Base-by-base conservation (phyloP, 1,284 basidiomycete species). In the Rhizoctonia solani region DNA sequence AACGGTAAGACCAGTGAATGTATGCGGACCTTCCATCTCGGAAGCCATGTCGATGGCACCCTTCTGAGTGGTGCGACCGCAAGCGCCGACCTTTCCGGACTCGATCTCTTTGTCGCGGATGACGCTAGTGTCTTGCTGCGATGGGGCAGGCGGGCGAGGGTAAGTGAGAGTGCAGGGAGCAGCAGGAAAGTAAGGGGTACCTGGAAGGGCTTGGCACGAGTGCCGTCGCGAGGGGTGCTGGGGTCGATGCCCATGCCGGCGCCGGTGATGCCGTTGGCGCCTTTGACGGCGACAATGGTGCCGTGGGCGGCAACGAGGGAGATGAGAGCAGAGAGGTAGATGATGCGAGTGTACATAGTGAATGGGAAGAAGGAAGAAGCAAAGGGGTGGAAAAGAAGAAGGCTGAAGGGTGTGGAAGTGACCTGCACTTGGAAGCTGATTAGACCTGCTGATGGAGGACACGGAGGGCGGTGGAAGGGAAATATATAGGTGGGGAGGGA, bases 191-290 rank as follows among this genome's bases (percentile, higher is more conserved):
- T n/a, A 21, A 2, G 8, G 49, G 39, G 19, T 27, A 66, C 65
- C 65, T 66, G 65, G 70, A 73, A 74, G 6, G 74, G 74, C 16
- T 61, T 70, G 5, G 70, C 63, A 4, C 47, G 30, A 3, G 68
- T 66, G 6, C 74, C 73, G 54, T 73, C 67, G n/a, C 74, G 73
- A 23, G 74, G 74, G 30, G 74, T 74, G 41, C 67, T 67, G 14
- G 72, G 68, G 52, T 70, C 68, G 27, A 74, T 70, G 25, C 74
- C 74, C 53, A 74, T 72, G 6, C 72, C 73, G 25, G 54, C 56
- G 1, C 68, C 69, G 21, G 50, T 69, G 19, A 73, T 56, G 9
- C 74, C 74, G 42, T 74, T 74, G 19, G 72, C n/a, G n/a, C n/a
- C n/a, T n/a, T n/a, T n/a, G n/a, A n/a, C n/a, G n/a, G n/a, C n/a